Evolutionary conservation across 768 basidiomycete genomes (phyloP).

Genomic region (Suillus weaverae): DNA sequence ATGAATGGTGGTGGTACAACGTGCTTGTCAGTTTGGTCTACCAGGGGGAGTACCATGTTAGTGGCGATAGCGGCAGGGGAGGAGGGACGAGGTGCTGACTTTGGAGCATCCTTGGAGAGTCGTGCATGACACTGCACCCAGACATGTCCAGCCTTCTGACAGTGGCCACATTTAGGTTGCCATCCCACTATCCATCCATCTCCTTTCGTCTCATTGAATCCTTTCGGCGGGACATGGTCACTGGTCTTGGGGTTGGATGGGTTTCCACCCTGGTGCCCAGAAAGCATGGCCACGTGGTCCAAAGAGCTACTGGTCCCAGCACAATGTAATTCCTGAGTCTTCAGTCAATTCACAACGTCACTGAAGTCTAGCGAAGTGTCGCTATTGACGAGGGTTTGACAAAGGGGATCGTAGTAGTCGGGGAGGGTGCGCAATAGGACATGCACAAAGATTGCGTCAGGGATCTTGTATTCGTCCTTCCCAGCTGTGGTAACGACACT

Average conservation of each 20-base stretch:
- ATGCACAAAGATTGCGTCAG: not conserved
- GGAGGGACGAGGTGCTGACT: not conserved
- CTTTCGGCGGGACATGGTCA: not conserved
- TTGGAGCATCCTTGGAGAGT: not conserved
- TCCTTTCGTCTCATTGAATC: not conserved
- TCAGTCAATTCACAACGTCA: not conserved
- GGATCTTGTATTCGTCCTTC: not conserved
- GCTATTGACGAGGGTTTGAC: not conserved
- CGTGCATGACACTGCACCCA: not conserved
- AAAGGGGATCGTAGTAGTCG: not conserved
- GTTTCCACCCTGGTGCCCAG: not conserved
- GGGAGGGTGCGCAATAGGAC: not conserved
- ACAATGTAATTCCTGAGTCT: not conserved
- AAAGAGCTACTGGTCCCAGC: not conserved
- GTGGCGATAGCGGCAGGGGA: not conserved
- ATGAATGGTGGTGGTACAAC: not conserved
- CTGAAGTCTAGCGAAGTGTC: not conserved
- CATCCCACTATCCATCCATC: not conserved
- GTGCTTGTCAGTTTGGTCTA: not conserved
- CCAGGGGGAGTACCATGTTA: not conserved
- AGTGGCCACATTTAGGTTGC: not conserved
- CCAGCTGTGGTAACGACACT: no score
- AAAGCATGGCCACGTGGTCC: not conserved
- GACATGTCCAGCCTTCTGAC: not conserved
- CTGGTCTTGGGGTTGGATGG: not conserved